phyloP scores from a whole-genome alignment of 2,329 filamentous ascomycete species.

The Fusarium pseudoanthophilum region DNA sequence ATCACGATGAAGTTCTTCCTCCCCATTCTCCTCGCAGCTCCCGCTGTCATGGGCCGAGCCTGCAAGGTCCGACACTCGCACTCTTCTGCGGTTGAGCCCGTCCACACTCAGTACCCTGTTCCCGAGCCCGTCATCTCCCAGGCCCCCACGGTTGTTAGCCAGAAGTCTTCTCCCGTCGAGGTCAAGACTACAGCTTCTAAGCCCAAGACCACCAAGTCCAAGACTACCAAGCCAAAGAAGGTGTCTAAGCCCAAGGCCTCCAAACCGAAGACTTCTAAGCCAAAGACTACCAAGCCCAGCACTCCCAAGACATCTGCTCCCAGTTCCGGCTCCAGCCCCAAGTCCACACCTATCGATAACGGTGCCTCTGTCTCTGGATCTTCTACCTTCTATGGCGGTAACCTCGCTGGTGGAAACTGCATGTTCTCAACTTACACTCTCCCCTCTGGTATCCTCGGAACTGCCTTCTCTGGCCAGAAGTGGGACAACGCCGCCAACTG shows the following conservation, averaged over 20 bases:
- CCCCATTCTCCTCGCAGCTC: constrained; percentile 39
- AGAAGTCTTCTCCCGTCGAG: constrained; percentile 10
- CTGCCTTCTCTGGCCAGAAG: constrained; percentile 67
- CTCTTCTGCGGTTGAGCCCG: constrained; percentile 2
- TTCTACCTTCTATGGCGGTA: constrained; percentile 64
- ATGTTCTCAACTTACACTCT: constrained; percentile 72
- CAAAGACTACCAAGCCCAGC: neutral
- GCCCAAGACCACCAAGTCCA: neutral
- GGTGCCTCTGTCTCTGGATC: constrained; percentile 28
- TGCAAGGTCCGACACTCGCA: constrained; percentile 33
- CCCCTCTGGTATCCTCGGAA: constrained; percentile 67
- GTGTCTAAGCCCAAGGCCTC: neutral
- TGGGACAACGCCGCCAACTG: constrained; percentile 69
- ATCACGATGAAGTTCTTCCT: constrained; percentile 44
- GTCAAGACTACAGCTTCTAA: neutral
- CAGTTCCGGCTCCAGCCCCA: neutral
- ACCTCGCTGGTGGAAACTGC: constrained; percentile 69
- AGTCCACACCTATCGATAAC: constrained; percentile 10
- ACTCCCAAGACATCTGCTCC: neutral
- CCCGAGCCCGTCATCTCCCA: constrained; percentile 7
- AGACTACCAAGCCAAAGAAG: neutral
- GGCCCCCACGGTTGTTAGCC: neutral
- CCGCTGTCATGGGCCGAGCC: constrained; percentile 44
- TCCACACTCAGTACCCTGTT: constrained; percentile 7
- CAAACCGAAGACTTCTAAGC: neutral